Base-by-base conservation (phyloP, 129 eudicot species). In the Pseudognaphalium luteoalbum region DNA sequence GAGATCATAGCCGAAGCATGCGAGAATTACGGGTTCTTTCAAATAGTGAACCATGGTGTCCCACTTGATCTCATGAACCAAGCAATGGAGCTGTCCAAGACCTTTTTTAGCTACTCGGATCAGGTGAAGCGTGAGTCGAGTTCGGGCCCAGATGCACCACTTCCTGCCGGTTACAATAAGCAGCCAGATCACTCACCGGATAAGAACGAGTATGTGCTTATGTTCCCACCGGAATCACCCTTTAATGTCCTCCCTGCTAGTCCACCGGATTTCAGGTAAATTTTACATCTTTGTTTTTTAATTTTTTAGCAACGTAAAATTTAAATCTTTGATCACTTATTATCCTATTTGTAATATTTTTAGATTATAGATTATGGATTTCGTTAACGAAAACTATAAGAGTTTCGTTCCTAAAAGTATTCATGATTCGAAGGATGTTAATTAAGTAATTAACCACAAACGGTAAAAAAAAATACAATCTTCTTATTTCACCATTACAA, bases 31-130 rank as follows among this genome's bases (percentile, higher is more conserved):
- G 90, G 94, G 6, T 84, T 82, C 60, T 88, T 88, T 52, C 90
- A 86, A 44, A 76, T 86, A 35, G 81, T 82, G 54, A 88, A 88
- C 83, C 90, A 86, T 28, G 93, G 93, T 47, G 81, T 88, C 3
- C 93, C 93, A 15, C 74, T 81, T n/a, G 86, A 88, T 21, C 75
- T 86, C 2, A 78, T 82, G 84, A 74, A 50, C 77, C 83, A 60
- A 42, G 84, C 87, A 12, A 60, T 86, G 77, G 68, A 82, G 6
- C 78, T 88, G 9, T 84, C 88, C 0, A 84, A 81, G 81, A 77
- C 60, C 9, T 88, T 83, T 41, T 88, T 88, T 12, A 69, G 29
- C 6, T 76, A 57, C 37, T 34, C 87, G 0, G 81, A 65, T 52
- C 81, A 88, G 61, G 86, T 83, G 50, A 86, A 88, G 78, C 80